A percentile compares a stretch with the other conserved stretches of the same genome.
Conservation (phyloP, 1,139 yeast genomes). For the Suhomyces terraborum region DNA sequence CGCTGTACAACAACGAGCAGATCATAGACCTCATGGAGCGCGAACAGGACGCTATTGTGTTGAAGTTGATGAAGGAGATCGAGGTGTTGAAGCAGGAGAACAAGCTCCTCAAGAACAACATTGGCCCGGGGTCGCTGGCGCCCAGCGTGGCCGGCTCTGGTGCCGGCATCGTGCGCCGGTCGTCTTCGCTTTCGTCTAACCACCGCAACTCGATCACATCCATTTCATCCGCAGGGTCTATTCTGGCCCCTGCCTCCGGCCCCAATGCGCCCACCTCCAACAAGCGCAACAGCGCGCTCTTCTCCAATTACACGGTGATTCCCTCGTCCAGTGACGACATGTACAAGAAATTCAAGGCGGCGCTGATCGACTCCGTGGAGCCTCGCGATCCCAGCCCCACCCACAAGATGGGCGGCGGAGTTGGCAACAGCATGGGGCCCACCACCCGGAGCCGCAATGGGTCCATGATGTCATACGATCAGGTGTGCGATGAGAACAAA, state of each 20-base stretch:
- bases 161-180: constrained; percentile 15
- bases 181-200: constrained; percentile 19
- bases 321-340: constrained; percentile 14
- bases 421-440: too few species aligned
- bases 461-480: constrained; percentile 15
- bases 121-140: not conserved
- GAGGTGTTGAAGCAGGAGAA: constrained; percentile 55
- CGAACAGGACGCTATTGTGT: constrained; percentile 68
- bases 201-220: constrained; percentile 20
- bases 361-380: constrained; percentile 10
- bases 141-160: constrained; percentile 2
- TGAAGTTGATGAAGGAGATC: constrained; percentile 59
- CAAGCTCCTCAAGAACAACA: constrained; percentile 25
- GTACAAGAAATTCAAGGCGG: constrained; percentile 13
- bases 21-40: constrained; percentile 65
- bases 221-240: constrained; percentile 9
- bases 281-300: constrained; percentile 18
- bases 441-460: constrained; percentile 17
- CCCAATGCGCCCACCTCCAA: constrained; percentile 10
- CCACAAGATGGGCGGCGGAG: constrained; percentile 7
- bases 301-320: constrained; percentile 16
- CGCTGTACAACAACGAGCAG: constrained; percentile 34
- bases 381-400: constrained; percentile 18
- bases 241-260: constrained; percentile 10
- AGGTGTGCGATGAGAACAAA: constrained; percentile 20